Conservation (phyloP, 2,329 filamentous ascomycete species). For the Phaeosphaeria sp. region DNA sequence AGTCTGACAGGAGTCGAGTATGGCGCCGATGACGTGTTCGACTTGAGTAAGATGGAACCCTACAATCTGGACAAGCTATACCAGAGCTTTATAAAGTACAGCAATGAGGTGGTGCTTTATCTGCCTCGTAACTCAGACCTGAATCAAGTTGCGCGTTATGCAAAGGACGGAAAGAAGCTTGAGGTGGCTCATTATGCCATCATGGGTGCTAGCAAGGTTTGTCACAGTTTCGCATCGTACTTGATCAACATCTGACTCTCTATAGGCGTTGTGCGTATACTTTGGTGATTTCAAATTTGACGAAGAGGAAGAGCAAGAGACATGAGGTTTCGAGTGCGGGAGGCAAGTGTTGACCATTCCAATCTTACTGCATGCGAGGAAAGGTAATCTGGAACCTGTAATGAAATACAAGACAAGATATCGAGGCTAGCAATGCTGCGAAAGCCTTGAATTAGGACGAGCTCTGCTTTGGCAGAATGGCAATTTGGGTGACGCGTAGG, state of each 20-base stretch:
- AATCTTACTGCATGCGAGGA: too few relatives aligned
- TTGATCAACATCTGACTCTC: constrained; percentile 8
- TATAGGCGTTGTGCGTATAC: constrained; percentile 64
- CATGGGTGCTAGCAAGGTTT: constrained; percentile 83
- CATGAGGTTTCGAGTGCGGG: neutral
- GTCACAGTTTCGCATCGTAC: neutral
- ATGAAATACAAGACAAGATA: too few relatives aligned
- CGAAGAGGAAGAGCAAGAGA: constrained; percentile 20
- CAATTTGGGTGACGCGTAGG: neutral
- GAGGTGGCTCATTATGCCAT: constrained; percentile 80
- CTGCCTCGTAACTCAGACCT: constrained; percentile 68
- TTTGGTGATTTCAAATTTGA: constrained; percentile 60
- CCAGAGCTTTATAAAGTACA: constrained; percentile 44
- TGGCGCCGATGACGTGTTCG: constrained; percentile 73
- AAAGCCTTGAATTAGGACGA: too few relatives aligned
- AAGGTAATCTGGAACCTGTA: too few relatives aligned
- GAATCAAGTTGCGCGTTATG: constrained; percentile 47
- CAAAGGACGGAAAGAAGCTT: constrained; percentile 39
- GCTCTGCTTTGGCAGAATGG: too few relatives aligned
- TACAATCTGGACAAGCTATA: constrained; percentile 67
- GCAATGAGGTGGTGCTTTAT: constrained; percentile 72
- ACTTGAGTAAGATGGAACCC: constrained; percentile 85
- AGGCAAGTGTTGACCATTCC: too few relatives aligned
- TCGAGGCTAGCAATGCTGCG: too few relatives aligned
- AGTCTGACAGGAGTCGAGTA: constrained; percentile 65